These are phyloP conservation scores for Coriolopsis trogii DNA, from an alignment of 1,284 basidiomycete genomes.

Conservation along the genomic window DNA sequence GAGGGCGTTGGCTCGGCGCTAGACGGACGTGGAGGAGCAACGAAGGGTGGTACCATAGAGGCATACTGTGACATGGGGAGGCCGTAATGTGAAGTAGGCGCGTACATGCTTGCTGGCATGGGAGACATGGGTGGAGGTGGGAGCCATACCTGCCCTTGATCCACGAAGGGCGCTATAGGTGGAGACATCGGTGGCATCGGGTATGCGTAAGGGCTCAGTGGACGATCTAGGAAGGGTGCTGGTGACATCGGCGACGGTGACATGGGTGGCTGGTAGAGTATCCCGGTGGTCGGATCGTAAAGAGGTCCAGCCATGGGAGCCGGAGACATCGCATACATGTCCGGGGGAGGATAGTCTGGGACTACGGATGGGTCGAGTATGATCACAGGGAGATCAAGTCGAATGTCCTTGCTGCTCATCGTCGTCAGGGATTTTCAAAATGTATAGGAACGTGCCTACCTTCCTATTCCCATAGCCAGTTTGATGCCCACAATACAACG, in stretches of 20 bases:
- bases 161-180: conserved; percentile 41
- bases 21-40: conserved; percentile 38
- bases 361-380: conserved; percentile 63
- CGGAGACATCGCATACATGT: conserved; percentile 19
- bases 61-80: conserved; percentile 31
- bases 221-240: conserved; percentile 25
- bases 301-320: conserved; percentile 15
- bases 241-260: conserved; percentile 34
- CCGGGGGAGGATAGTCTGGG: conserved; percentile 40
- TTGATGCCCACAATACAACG: conserved; percentile 55
- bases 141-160: conserved; percentile 53
- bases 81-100: conserved; percentile 32
- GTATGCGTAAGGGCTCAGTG: conserved; percentile 38
- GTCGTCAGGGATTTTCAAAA: not conserved
- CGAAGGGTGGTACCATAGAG: conserved; percentile 21
- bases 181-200: conserved; percentile 39
- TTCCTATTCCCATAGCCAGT: conserved; percentile 65
- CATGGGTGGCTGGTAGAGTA: conserved; percentile 26
- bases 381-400: conserved; percentile 63
- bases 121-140: conserved; percentile 38
- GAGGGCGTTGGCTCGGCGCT: conserved; percentile 40
- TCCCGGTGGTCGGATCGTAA: conserved; percentile 20
- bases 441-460: conserved; percentile 40
- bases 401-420: conserved; percentile 63
- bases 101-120: conserved; percentile 23